These are phyloP conservation scores for Hura crepitans DNA, from an alignment of 441 rosid species.

Conservation along the genomic window DNA sequence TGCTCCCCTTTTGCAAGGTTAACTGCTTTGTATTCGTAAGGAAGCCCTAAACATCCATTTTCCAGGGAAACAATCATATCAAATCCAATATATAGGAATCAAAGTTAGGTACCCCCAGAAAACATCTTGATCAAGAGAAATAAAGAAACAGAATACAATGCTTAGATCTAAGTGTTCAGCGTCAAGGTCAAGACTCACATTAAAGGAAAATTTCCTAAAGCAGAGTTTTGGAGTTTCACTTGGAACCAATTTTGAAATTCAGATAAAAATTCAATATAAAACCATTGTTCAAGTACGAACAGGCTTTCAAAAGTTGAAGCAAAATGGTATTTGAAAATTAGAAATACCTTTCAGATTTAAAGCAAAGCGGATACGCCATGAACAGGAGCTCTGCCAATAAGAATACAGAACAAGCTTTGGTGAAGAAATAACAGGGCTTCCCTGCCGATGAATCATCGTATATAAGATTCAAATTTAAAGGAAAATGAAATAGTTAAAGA, in stretches of 20 bases:
- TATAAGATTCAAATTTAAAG: neutral
- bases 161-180: no score
- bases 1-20: constrained; percentile 43
- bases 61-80: neutral
- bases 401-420: constrained; percentile 41
- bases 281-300: neutral
- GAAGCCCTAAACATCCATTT: constrained; percentile 35
- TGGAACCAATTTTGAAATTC: neutral
- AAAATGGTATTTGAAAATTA: neutral
- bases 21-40: constrained; percentile 46
- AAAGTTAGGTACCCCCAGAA: neutral
- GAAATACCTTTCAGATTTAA: constrained; percentile 45
- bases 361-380: constrained; percentile 70
- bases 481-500: neutral
- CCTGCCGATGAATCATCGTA: constrained; percentile 13
- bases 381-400: constrained; percentile 58
- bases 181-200: neutral
- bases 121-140: neutral
- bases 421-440: constrained; percentile 12
- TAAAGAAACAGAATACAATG: neutral
- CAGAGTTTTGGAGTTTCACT: neutral
- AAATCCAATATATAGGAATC: neutral
- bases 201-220: neutral
- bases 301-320: neutral
- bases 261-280: neutral